Evolutionary conservation across 148 eudicot species (phyloP), one percentile per base, ranked within the genome.

Genomic region (Rhododendron williamsianum): DNA sequence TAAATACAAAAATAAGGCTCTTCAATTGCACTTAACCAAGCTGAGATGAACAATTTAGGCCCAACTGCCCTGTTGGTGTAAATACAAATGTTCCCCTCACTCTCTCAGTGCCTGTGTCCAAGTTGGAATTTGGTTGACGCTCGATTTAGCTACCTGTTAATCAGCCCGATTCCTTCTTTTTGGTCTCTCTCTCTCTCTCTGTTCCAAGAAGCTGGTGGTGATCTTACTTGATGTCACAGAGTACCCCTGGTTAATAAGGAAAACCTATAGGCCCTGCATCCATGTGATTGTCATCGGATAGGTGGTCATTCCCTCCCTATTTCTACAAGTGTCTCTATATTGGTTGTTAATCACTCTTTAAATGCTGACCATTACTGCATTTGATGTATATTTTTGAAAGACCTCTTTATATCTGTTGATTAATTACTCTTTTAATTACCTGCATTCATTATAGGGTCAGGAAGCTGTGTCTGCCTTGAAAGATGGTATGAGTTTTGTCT

Each of bases 401-500:
- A 35, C 73, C 43, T 81, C 83, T 23, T 82, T 11, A 51, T 2
- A 35, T 86, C 13, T 1, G 51, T 63, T 85, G 27, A 71, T 71
- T 71, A 27, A 30, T 27, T 12, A 71, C 38, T 71, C 18, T 76
- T 71, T 84, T 51, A 80, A 45, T 41, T 51, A 4, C 76, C 30
- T 78, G 48, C n/a, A 73, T 67, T 74, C 72, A n/a, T 41, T 86
- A 88, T 90, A 91, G 91, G 91, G 84, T 56, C 86, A 89, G 41
- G 90, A 83, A 78, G 87, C 89, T 52, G 89, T 83, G 79, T 84
- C 93, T 86, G 72, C 82, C 63, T 85, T 92, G 52, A 91, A 92
- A 54, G 89, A 91, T 82, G 95, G 95, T 93, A 92, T 78, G 90
- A 10, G 63, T 77, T 83, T 33, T 72, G 18, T n/a, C 78, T 81